Conservation (phyloP, 441 rosid species). For the Capsella rubella region DNA sequence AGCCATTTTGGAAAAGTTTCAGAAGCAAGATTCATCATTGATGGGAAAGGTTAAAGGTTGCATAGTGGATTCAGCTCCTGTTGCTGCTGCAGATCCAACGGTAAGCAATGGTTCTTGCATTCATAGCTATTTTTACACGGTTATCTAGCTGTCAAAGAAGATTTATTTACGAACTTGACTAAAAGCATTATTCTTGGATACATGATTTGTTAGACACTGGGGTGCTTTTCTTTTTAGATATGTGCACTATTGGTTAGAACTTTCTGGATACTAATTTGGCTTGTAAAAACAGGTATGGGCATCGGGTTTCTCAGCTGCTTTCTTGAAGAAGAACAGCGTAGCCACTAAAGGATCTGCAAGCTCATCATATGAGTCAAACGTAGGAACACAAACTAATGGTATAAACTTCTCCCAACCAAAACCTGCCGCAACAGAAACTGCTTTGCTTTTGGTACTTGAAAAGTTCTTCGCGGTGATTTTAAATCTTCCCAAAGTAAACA, state of each 20-base stretch:
- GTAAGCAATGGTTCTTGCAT: conserved; percentile 49
- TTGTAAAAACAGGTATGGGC: conserved; percentile 83
- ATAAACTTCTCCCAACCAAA: conserved; percentile 55
- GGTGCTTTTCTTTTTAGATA: background rate
- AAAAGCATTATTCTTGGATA: background rate
- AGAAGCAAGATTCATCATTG: conserved; percentile 73
- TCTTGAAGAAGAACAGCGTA: conserved; percentile 84
- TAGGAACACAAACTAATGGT: conserved; percentile 39
- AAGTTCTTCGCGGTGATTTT: conserved; percentile 78
- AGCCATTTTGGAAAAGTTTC: conserved; percentile 86
- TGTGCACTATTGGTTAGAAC: background rate
- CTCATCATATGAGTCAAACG: conserved; percentile 45
- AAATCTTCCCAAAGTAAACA: conserved; percentile 83
- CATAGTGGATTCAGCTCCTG: conserved; percentile 98
- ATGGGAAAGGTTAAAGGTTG: conserved; percentile 80
- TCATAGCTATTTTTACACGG: background rate
- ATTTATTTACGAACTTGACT: background rate
- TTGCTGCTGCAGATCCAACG: conserved; percentile 93
- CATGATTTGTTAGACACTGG: conserved; percentile 1
- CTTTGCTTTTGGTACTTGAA: conserved; percentile 78
- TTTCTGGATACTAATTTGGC: conserved; percentile 32
- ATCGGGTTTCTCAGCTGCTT: conserved; percentile 94
- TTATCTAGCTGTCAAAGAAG: conserved; percentile 9
- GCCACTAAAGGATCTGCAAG: conserved; percentile 67
- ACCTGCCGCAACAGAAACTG: conserved; percentile 82